These are phyloP conservation scores for Xanthoparmelia taractica DNA, from an alignment of 495 filamentous ascomycete species.

Conservation along the genomic window DNA sequence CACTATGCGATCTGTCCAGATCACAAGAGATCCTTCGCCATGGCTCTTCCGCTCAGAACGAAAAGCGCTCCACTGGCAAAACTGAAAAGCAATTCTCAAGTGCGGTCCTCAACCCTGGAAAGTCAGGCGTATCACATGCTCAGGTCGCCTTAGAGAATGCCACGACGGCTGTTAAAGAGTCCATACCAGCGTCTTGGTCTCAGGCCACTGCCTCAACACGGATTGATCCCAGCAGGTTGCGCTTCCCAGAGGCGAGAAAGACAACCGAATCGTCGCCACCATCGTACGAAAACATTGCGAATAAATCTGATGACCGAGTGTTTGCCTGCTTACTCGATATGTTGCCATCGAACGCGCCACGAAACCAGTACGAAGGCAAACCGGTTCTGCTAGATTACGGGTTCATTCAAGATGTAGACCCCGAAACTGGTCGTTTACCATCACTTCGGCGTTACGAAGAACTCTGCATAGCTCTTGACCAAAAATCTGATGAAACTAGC, in stretches of 20 bases:
- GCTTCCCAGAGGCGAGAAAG: slow-evolving; percentile 14
- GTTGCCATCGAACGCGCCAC: background rate
- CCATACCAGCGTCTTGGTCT: slow-evolving; percentile 1
- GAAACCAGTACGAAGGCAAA: background rate
- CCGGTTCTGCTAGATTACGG: slow-evolving; percentile 64
- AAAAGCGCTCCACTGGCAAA: slow-evolving; percentile 17
- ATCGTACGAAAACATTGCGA: slow-evolving; percentile 24
- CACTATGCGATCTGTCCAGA: slow-evolving; percentile 75
- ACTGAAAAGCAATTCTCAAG: slow-evolving; percentile 32
- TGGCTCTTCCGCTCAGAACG: slow-evolving; percentile 10
- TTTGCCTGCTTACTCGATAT: slow-evolving; percentile 19
- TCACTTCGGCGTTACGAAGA: slow-evolving; percentile 57
- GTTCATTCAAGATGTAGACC: slow-evolving; percentile 54
- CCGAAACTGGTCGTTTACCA: slow-evolving; percentile 53
- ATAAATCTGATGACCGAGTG: slow-evolving; percentile 22
- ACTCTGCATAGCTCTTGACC: slow-evolving; percentile 47
- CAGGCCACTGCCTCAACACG: slow-evolving; percentile 16
- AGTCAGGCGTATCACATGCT: slow-evolving; percentile 1
- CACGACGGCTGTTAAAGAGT: background rate
- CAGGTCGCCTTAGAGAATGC: background rate
- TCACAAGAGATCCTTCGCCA: slow-evolving; percentile 48
- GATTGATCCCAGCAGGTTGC: slow-evolving; percentile 18
- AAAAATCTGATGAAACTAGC: slow-evolving; percentile 43
- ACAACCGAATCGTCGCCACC: slow-evolving; percentile 21
- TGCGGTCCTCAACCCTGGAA: slow-evolving; percentile 1